Evolutionary conservation across 2,329 filamentous ascomycete species (phyloP), one percentile per base, ranked within the genome.

Genomic region (Colletotrichum camelliae): DNA sequence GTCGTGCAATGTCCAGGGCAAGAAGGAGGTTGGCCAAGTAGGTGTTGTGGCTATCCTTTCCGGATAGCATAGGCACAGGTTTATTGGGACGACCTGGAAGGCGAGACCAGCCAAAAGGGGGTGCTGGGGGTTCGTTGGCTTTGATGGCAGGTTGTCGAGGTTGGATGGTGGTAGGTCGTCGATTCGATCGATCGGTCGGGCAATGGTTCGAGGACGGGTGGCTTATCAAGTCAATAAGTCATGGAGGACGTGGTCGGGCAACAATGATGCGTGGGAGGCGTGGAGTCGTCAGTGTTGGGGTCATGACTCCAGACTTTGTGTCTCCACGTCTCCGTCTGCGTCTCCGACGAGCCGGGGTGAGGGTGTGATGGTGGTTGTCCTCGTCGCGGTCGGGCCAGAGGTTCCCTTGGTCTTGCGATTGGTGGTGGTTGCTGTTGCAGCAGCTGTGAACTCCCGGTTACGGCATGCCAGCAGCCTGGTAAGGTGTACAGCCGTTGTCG

Each of bases 231-330:
- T 55, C 5, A 61, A 57, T 21, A 35, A 27, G 33, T 58, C 69
- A 62, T 16, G 33, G 55, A 72, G 69, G 70, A 61, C 62, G 55
- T 57, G 31, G 27, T 62, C 21, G 73, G 69, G 18, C 31, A 27
- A 58, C 52, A 37, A 60, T 57, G 62, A 57, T 75, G 69, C 55
- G 48, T 55, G 52, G 33, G 9, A 57, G 57, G 62, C 58, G 33
- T n/a, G 62, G 39, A 67, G 61, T 74, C 37, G 68, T 67, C 48
- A 61, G 35, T 70, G 57, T 70, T 43, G 69, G 69, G 69, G 73
- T 75, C 69, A 75, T 75, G 69, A 72, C 69, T 75, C 62, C 43
- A 71, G 62, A 24, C 57, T 29, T 21, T 24, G 24, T 35, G 69
- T 72, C 62, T 67, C 72, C 72, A 64, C 43, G 73, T 67, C 57